Conservation (phyloP, 164 flowering plant species). For the Annona cherimola region DNA sequence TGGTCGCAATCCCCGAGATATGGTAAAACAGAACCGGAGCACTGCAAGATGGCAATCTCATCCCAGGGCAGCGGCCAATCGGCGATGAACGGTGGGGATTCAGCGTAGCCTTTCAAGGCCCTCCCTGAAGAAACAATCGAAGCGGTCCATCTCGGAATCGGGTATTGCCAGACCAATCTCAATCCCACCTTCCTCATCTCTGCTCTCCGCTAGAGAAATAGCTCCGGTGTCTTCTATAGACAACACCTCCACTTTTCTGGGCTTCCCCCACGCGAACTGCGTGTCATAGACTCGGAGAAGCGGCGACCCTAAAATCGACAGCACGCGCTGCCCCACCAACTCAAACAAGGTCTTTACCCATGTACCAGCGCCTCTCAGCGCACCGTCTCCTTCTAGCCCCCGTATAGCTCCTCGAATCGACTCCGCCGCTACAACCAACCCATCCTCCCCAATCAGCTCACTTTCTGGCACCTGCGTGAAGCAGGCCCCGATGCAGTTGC, state of each 20-base stretch:
- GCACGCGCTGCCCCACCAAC: background rate
- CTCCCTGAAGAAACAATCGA: constrained; percentile 8
- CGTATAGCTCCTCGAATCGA: constrained; percentile 19
- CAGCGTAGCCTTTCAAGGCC: background rate
- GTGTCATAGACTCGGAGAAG: constrained; percentile 31
- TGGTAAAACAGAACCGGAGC: too few species aligned
- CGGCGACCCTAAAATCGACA: constrained; percentile 37
- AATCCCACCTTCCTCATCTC: constrained; percentile 36
- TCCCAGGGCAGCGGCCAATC: too few species aligned
- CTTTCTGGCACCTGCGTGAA: background rate
- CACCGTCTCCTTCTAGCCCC: constrained; percentile 9
- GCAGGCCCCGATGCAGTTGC: constrained; percentile 33
- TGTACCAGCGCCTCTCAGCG: constrained; percentile 11
- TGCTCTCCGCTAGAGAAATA: constrained; percentile 29
- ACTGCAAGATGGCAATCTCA: too few species aligned
- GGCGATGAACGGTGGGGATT: background rate
- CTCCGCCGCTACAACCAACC: constrained; percentile 23
- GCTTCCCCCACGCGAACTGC: constrained; percentile 63
- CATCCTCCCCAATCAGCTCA: constrained; percentile 24
- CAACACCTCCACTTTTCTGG: constrained; percentile 32
- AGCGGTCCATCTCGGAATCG: constrained; percentile 25
- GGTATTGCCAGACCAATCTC: constrained; percentile 35
- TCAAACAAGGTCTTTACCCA: constrained; percentile 1
- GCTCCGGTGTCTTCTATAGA: constrained; percentile 29
- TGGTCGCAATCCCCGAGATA: too few species aligned